Conservation (phyloP, 148 eudicot genomes). For the Hydrangea macrophylla region DNA sequence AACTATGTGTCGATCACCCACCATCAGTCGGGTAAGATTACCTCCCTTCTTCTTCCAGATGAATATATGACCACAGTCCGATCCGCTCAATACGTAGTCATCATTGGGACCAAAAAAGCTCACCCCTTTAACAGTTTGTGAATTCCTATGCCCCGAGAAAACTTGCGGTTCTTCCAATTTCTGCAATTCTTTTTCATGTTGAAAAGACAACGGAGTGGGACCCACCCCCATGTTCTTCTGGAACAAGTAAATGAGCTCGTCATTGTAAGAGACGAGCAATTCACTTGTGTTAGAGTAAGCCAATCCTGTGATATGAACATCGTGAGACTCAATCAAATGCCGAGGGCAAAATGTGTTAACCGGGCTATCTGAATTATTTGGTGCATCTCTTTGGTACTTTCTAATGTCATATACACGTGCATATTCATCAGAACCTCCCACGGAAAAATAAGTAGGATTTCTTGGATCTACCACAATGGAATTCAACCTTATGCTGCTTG, state of each 20-base stretch:
- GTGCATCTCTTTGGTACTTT: conserved; percentile 44
- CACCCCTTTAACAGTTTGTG: conserved; percentile 76
- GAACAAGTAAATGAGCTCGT: conserved; percentile 75
- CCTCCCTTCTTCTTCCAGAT: conserved; percentile 75
- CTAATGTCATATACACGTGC: conserved; percentile 79
- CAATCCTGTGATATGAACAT: conserved; percentile 59
- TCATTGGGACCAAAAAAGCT: conserved; percentile 71
- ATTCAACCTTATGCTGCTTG: conserved; percentile 44
- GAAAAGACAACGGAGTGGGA: conserved; percentile 34
- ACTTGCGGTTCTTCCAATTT: conserved; percentile 46
- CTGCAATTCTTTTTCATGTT: conserved; percentile 33
- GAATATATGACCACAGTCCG: conserved; percentile 83
- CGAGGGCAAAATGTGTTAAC: conserved; percentile 61
- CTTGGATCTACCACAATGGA: conserved; percentile 68
- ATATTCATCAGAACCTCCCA: conserved; percentile 74
- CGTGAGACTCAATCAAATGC: conserved; percentile 42
- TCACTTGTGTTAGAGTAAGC: conserved; percentile 71
- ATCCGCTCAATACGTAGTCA: conserved; percentile 75
- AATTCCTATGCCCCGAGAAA: conserved; percentile 72
- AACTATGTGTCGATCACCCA: conserved; percentile 63
- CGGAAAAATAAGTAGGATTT: conserved; percentile 66
- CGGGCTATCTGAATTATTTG: conserved; percentile 46
- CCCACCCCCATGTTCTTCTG: conserved; percentile 71
- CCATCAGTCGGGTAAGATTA: conserved; percentile 65
- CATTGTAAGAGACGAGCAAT: conserved; percentile 69